phyloP scores from a whole-genome alignment of 2,329 filamentous ascomycete genomes.

The Aspergillus awamori region DNA sequence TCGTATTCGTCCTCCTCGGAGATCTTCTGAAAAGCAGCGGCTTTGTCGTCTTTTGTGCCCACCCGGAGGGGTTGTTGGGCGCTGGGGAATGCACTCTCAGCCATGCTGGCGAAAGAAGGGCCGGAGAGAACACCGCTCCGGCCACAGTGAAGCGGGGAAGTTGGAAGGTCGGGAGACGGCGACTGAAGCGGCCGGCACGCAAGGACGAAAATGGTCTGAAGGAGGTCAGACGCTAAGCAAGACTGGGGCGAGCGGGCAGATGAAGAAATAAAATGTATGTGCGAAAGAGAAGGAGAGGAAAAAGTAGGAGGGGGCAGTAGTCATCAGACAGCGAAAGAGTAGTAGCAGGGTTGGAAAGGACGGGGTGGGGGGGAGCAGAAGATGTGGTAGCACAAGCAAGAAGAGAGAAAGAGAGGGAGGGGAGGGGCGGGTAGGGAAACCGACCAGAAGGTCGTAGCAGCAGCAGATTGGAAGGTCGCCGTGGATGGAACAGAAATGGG shows the following conservation, averaged over 20 bases:
- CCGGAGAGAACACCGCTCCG: constrained; percentile 34
- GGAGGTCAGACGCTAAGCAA: constrained; percentile 54
- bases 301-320: constrained; percentile 5
- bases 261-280: background rate
- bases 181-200: constrained; percentile 58
- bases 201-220: constrained; percentile 67
- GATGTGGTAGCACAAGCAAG: constrained; percentile 7
- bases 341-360: background rate
- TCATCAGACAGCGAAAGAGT: background rate
- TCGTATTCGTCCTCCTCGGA: constrained; percentile 83
- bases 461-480: background rate
- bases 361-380: background rate
- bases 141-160: constrained; percentile 28
- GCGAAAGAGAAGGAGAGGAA: background rate
- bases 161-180: constrained; percentile 62
- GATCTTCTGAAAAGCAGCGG: constrained; percentile 62
- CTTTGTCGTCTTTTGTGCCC: constrained; percentile 65
- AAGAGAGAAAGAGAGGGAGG: constrained; percentile 18
- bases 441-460: constrained; percentile 17
- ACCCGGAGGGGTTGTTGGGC: constrained; percentile 81
- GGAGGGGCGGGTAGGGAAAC: constrained; percentile 29
- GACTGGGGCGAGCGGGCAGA: background rate
- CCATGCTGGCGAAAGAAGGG: constrained; percentile 56
- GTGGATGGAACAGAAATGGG: background rate
- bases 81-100: constrained; percentile 73